Conservation (phyloP, 768 basidiomycete species). For the Chalciporus sphaerocephalus region DNA sequence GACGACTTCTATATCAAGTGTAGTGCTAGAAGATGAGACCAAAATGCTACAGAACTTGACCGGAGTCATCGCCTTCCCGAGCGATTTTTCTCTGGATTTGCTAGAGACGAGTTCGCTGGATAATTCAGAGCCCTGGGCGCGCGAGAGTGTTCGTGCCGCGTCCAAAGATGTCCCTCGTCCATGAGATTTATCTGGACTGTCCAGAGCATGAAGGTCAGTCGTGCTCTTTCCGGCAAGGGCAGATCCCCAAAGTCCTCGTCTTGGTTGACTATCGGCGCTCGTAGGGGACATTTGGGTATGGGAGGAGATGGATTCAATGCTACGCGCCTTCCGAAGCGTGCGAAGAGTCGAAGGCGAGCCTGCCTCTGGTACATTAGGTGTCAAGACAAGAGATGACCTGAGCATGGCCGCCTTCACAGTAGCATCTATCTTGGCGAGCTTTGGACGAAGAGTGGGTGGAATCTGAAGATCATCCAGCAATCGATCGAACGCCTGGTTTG, state of each 20-base stretch:
- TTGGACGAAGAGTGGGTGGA: conserved; percentile 69
- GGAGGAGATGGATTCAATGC: conserved; percentile 66
- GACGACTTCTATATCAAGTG: conserved; percentile 79
- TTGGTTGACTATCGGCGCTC: conserved; percentile 33
- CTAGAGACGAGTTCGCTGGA: conserved; percentile 34
- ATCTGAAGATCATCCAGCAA: conserved; percentile 88
- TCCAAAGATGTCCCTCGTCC: conserved; percentile 62
- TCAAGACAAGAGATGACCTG: conserved; percentile 72
- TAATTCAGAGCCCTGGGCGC: conserved; percentile 47
- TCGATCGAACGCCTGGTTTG: conserved; percentile 73
- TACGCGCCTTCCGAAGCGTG: conserved; percentile 63
- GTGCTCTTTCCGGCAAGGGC: conserved; percentile 30
- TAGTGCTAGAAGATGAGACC: conserved; percentile 59
- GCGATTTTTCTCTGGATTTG: conserved; percentile 49
- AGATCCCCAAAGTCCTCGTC: conserved; percentile 22
- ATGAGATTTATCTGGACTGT: conserved; percentile 39
- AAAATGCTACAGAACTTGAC: conserved; percentile 66
- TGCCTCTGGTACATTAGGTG: conserved; percentile 33
- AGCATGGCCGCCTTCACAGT: conserved; percentile 91
- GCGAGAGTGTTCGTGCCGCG: conserved; percentile 46
- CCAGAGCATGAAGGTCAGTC: conserved; percentile 24
- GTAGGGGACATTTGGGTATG: conserved; percentile 38
- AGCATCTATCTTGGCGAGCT: conserved; percentile 75
- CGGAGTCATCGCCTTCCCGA: conserved; percentile 54
- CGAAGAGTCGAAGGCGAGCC: conserved; percentile 44